These are phyloP conservation scores for Adiantum capillusveneris DNA, from an alignment of 75 land plant genomes.

Conservation along the genomic window DNA sequence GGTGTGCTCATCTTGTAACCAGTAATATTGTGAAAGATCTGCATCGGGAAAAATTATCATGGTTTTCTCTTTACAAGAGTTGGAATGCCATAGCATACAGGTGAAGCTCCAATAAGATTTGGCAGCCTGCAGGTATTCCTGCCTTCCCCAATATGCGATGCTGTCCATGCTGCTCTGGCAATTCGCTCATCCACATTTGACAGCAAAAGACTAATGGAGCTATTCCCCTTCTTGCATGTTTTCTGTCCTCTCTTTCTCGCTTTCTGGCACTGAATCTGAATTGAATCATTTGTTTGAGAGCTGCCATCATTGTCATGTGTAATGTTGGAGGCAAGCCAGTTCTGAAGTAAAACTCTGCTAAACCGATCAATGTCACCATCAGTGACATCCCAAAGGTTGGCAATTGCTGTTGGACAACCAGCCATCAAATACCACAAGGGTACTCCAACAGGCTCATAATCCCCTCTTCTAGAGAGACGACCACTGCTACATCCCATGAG, in stretches of 20 bases:
- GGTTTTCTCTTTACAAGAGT: conserved; percentile 44
- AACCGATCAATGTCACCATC: conserved; percentile 92
- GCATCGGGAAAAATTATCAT: too few relatives aligned
- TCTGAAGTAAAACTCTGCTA: conserved; percentile 60
- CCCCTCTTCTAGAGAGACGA: conserved; percentile 43
- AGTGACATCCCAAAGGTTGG: conserved; percentile 97
- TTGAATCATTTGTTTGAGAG: neutral
- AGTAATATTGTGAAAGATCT: too few relatives aligned
- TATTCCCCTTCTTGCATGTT: neutral
- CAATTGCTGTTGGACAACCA: conserved; percentile 74
- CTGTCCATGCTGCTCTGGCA: too few relatives aligned
- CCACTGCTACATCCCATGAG: conserved; percentile 99
- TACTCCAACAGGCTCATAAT: conserved; percentile 68
- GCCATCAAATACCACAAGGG: conserved; percentile 64
- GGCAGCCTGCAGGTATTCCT: conserved; percentile 64
- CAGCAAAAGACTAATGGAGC: neutral
- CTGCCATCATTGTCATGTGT: neutral
- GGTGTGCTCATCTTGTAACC: too few relatives aligned
- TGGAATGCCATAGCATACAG: conserved; percentile 92
- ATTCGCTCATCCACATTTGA: neutral
- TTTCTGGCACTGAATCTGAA: neutral
- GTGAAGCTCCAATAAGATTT: conserved; percentile 77
- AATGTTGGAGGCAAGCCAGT: conserved; percentile 54
- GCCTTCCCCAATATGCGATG: conserved; percentile 57
- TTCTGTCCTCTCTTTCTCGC: conserved; percentile 5